Percentiles rank a stretch among this genome's conserved stretches.
These are phyloP conservation scores for Colletotrichum endophyticum DNA, from an alignment of 2,329 filamentous ascomycete genomes.

Conservation along the genomic window DNA sequence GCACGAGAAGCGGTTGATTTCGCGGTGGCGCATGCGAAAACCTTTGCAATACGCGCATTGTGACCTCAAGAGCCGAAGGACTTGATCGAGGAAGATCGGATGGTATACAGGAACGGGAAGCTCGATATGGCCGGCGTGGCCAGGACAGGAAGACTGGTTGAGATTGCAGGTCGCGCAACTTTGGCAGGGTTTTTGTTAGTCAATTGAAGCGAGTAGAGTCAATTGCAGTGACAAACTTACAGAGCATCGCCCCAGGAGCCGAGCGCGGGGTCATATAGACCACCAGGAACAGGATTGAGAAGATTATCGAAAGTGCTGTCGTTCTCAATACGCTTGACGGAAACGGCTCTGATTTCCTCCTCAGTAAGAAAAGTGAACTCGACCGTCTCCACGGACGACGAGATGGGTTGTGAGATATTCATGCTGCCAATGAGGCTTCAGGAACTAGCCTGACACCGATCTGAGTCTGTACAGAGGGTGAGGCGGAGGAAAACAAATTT, in stretches of 20 bases:
- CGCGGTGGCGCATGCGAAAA: slow-evolving; percentile 77
- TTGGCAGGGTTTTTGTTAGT: slow-evolving; percentile 22
- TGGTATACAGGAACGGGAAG: slow-evolving; percentile 94
- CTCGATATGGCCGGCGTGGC: slow-evolving; percentile 94
- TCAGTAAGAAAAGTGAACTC: slow-evolving; percentile 87
- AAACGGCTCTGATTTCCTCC: slow-evolving; percentile 85
- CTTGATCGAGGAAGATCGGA: slow-evolving; percentile 94
- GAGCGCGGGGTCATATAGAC: slow-evolving; percentile 90
- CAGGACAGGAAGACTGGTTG: slow-evolving; percentile 81
- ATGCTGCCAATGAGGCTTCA: slow-evolving; percentile 42
- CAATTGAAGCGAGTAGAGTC: not conserved
- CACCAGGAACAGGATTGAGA: slow-evolving; percentile 86
- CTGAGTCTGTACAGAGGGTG: not conserved
- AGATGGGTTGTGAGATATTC: slow-evolving; percentile 81
- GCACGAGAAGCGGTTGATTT: slow-evolving; percentile 81
- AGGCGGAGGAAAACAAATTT: slow-evolving; percentile 3
- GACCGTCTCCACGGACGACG: slow-evolving; percentile 83
- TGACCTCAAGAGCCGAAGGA: slow-evolving; percentile 81
- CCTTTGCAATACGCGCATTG: slow-evolving; percentile 92
- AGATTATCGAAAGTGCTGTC: slow-evolving; percentile 93
- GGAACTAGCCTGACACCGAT: slow-evolving; percentile 1
- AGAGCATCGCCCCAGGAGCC: slow-evolving; percentile 87
- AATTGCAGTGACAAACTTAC: slow-evolving; percentile 56
- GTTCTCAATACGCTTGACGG: slow-evolving; percentile 93
- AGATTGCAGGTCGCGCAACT: slow-evolving; percentile 95